Conservation (phyloP, 2,329 filamentous ascomycete genomes). For the Arthrobotrys conoides region DNA sequence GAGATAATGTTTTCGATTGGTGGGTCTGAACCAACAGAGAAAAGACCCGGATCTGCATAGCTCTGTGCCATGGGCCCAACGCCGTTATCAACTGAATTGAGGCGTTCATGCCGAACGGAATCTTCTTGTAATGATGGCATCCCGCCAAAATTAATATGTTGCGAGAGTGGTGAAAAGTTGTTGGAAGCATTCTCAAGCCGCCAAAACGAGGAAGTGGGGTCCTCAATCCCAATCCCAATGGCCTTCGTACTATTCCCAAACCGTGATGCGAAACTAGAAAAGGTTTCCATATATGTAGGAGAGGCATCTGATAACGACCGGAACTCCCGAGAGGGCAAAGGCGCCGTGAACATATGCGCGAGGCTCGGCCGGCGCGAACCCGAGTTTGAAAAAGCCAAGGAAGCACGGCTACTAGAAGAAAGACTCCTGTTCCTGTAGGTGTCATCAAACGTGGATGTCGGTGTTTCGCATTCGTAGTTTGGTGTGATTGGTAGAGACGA, state of each 20-base stretch:
- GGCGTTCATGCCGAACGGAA: slow-evolving; percentile 49
- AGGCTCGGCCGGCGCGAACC: slow-evolving; percentile 63
- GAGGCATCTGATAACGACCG: slow-evolving; percentile 58
- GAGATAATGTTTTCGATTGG: slow-evolving; percentile 40
- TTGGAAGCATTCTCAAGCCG: slow-evolving; percentile 57
- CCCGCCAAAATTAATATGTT: slow-evolving; percentile 59
- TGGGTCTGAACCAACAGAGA: slow-evolving; percentile 52
- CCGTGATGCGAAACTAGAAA: slow-evolving; percentile 52
- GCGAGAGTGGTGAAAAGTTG: slow-evolving; percentile 56
- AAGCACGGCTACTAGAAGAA: slow-evolving; percentile 60
- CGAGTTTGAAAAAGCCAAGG: slow-evolving; percentile 62
- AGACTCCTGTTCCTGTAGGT: slow-evolving; percentile 61
- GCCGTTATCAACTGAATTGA: slow-evolving; percentile 56
- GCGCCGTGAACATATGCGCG: slow-evolving; percentile 62
- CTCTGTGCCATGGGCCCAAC: slow-evolving; percentile 56
- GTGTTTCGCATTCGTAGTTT: slow-evolving; percentile 63
- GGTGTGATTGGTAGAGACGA: slow-evolving; percentile 64
- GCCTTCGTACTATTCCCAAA: slow-evolving; percentile 47
- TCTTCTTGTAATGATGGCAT: slow-evolving; percentile 59
- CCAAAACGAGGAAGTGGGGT: slow-evolving; percentile 57
- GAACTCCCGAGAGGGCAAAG: slow-evolving; percentile 55
- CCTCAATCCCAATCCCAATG: slow-evolving; percentile 55
- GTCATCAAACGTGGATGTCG: slow-evolving; percentile 62
- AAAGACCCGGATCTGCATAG: slow-evolving; percentile 54
- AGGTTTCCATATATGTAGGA: slow-evolving; percentile 55